Base-by-base conservation (phyloP, 108 stramenopile genomes). In the Conticribra weissflogii region DNA sequence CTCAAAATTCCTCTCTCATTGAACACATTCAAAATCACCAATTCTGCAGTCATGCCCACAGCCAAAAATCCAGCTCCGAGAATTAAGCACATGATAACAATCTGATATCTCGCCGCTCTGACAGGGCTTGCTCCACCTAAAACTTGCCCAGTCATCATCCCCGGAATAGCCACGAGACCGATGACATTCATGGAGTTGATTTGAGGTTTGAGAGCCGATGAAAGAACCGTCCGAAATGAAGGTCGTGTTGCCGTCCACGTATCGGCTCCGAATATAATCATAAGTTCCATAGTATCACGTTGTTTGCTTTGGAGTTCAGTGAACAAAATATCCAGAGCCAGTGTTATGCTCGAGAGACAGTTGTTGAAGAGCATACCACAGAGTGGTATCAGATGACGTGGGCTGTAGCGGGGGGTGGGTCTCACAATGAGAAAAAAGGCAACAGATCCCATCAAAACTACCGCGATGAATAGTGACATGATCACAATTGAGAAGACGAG, bases 71-170 rank as follows among this genome's bases (percentile, higher is more conserved):
- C 75, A 68, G 61, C 83, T 78, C 21, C 61, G 7, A 76, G 75
- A 52, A 94, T 90, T 29, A 94, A 82, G 54, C 83, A 93, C 62
- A 86, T 81, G 54, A 96, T 94, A 17, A 94, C 57, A 51, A 91
- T 82, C 72, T 96, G 96, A 78, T 94, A 96, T 49, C 79, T 41
- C n/a, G 96, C 96, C 21, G 93, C 93, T 55, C 85, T 70, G 15
- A 61, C 65, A 12, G 88, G 86, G n/a, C 76, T 36, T 4, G 81
- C 59, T 28, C 96, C 93, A 2, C 89, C 91, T 16, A 96, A 63
- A 1, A 94, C 81, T 53, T 94, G 93, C 2, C 96, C 93, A 7
- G 93, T 91, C 96, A 96, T 94, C 93, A 96, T 96, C 7, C 96
- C 93, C 9, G 91, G 94, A 27, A 92, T 86, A 48, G 83, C 62